These are phyloP conservation scores for Garcia nutans DNA, from an alignment of 345 rosid species.

Conservation along the genomic window DNA sequence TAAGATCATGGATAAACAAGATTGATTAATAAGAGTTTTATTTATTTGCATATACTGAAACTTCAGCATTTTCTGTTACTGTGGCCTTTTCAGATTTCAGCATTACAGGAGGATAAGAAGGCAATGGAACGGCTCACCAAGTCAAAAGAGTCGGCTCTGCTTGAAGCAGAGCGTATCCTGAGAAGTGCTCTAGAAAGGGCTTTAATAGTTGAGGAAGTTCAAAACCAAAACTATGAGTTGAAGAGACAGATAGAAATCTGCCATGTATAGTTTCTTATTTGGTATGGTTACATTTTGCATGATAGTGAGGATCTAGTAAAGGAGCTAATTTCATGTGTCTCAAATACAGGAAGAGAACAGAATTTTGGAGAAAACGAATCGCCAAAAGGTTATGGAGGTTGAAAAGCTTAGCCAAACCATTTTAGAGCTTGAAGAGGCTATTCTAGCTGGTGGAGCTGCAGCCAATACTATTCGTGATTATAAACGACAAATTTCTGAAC, in stretches of 20 bases:
- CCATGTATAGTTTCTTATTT: slow-evolving; percentile 36
- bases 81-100: slow-evolving; percentile 45
- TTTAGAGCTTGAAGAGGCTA: slow-evolving; percentile 75
- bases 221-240: slow-evolving; percentile 85
- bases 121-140: slow-evolving; percentile 86
- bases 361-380: slow-evolving; percentile 86
- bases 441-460: slow-evolving; percentile 79
- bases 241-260: slow-evolving; percentile 85
- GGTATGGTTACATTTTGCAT: neutral
- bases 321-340: neutral
- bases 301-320: neutral
- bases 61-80: neutral
- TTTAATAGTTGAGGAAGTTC: slow-evolving; percentile 89
- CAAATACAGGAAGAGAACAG: slow-evolving; percentile 74
- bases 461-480: slow-evolving; percentile 80
- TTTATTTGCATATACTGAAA: neutral
- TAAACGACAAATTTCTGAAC: slow-evolving; percentile 66
- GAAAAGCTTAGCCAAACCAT: slow-evolving; percentile 88
- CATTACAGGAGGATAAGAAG: slow-evolving; percentile 76
- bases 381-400: slow-evolving; percentile 83
- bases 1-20: slow-evolving; percentile 11
- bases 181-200: slow-evolving; percentile 90
- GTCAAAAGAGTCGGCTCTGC: slow-evolving; percentile 76
- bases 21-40: neutral
- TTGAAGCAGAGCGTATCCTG: slow-evolving; percentile 88